phyloP scores from a whole-genome alignment of 257 asterid genomes.

The Fraxinus americana region DNA sequence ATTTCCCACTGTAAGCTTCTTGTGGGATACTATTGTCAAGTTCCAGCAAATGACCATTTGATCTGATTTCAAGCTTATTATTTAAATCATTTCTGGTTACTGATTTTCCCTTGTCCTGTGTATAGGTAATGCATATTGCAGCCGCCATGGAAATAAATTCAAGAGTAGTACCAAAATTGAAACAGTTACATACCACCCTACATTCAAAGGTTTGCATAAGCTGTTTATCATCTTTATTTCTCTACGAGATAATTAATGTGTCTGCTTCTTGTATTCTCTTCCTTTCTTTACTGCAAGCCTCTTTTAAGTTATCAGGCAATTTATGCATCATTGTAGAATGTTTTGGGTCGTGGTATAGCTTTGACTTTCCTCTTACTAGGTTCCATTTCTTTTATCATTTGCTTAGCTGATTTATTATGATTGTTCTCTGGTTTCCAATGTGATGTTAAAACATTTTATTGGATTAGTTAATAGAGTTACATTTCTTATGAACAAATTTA shows the following conservation, averaged over 20 bases:
- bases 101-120: conserved; percentile 24
- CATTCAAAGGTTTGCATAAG: conserved; percentile 64
- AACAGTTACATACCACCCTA: conserved; percentile 77
- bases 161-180: conserved; percentile 78
- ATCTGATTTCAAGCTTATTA: background rate
- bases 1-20: conserved; percentile 28
- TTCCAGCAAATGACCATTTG: background rate
- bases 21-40: background rate
- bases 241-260: background rate
- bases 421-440: conserved; percentile 12
- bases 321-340: conserved; percentile 9
- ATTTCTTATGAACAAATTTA: too few relatives aligned
- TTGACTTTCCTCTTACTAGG: background rate
- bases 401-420: background rate
- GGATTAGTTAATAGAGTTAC: background rate
- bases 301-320: conserved; percentile 12
- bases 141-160: conserved; percentile 88
- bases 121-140: conserved; percentile 97
- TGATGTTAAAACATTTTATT: background rate
- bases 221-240: conserved; percentile 3
- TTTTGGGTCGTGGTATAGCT: background rate
- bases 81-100: background rate
- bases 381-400: background rate
- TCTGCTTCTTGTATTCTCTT: background rate
- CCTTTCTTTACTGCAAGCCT: background rate